Evolutionary conservation across 2,329 filamentous ascomycete genomes (phyloP).

Genomic region (Aureobasidium melanogenum): DNA sequence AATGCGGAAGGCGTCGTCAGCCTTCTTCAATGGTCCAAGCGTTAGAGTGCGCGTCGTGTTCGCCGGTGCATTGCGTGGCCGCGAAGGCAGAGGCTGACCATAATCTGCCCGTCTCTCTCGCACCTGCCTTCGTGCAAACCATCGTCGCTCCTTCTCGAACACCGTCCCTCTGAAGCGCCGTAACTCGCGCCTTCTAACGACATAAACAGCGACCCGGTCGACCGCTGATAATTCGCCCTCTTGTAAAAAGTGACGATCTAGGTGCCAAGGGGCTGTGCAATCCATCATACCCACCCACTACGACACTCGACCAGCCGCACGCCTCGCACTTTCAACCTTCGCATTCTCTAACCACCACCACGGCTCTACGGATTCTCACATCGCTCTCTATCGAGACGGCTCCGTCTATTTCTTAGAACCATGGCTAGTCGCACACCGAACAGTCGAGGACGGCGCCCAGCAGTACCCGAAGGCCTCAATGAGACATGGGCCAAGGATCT

Average conservation of each 20-base stretch:
- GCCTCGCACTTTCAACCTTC: background rate
- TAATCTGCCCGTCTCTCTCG: conserved; percentile 8
- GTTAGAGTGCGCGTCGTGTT: background rate
- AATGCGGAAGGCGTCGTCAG: background rate
- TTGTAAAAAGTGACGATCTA: conserved; percentile 1
- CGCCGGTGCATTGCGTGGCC: conserved; percentile 7
- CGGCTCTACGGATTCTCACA: background rate
- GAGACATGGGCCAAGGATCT: conserved; percentile 72
- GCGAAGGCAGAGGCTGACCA: conserved; percentile 6
- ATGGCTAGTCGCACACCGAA: conserved; percentile 7
- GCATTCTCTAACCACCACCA: background rate
- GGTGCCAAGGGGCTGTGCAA: conserved; percentile 9
- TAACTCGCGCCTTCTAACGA: background rate
- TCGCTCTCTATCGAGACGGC: background rate
- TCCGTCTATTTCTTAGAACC: background rate
- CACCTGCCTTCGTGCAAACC: background rate
- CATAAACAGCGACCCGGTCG: background rate
- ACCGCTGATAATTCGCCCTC: background rate
- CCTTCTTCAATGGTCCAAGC: background rate
- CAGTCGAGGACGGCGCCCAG: background rate
- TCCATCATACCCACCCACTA: background rate
- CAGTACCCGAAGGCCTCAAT: conserved; percentile 16
- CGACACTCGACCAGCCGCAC: background rate
- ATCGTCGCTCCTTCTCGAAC: conserved; percentile 4
- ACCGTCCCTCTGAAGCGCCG: background rate